These are phyloP conservation scores for Tolypocladium tropicale DNA, from an alignment of 2,329 filamentous ascomycete species.

Conservation along the genomic window DNA sequence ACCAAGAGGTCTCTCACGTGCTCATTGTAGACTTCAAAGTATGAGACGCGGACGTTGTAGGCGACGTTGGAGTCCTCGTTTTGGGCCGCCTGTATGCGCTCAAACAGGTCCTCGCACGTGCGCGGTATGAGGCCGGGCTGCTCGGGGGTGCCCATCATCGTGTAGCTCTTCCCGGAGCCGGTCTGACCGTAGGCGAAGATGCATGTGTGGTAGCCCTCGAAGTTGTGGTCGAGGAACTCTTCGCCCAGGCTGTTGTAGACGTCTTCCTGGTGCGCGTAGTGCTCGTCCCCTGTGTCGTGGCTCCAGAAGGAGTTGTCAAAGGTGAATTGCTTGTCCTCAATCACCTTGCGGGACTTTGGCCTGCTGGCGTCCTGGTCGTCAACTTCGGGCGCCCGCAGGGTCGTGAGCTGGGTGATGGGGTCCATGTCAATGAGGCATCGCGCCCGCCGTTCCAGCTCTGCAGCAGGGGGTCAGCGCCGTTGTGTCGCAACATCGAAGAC, in stretches of 20 bases:
- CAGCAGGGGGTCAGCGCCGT: not conserved
- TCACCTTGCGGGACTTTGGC: constrained; percentile 58
- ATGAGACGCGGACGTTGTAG: constrained; percentile 94
- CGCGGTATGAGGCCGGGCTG: constrained; percentile 87
- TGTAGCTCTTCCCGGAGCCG: constrained; percentile 95
- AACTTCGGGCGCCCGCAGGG: constrained; percentile 59
- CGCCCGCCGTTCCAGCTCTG: constrained; percentile 73
- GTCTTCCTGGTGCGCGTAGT: constrained; percentile 88
- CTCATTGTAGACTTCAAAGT: constrained; percentile 99
- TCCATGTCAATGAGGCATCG: constrained; percentile 90
- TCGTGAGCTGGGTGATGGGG: constrained; percentile 75
- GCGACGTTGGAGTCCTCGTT: constrained; percentile 84
- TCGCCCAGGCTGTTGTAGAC: constrained; percentile 91
- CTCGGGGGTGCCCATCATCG: constrained; percentile 86
- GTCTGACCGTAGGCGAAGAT: constrained; percentile 99
- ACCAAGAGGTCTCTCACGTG: constrained; percentile 91
- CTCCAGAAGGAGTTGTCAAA: constrained; percentile 99
- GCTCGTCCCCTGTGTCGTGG: constrained; percentile 64
- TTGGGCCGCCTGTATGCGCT: constrained; percentile 70
- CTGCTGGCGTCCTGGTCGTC: constrained; percentile 29
- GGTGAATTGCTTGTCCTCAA: constrained; percentile 84
- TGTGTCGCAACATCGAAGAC: not conserved
- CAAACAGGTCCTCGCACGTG: constrained; percentile 92
- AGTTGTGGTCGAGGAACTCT: constrained; percentile 98
- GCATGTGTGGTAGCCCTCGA: constrained; percentile 97